phyloP scores from a whole-genome alignment of 768 basidiomycete genomes.

The Termitomyces sp. region DNA sequence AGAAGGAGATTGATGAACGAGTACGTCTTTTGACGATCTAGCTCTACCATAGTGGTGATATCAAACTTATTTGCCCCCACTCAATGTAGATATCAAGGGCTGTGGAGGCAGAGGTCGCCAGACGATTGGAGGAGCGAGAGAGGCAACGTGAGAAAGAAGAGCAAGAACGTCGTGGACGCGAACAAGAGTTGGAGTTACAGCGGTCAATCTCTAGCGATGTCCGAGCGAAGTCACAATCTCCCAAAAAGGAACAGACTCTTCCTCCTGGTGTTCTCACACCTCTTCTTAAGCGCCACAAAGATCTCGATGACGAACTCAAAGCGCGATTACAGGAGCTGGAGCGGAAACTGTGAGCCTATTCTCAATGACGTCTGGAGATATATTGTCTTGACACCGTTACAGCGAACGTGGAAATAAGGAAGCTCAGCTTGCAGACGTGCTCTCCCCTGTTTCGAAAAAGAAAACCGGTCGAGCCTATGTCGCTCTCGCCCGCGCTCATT shows the following conservation, averaged over 20 bases:
- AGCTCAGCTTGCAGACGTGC: conserved; percentile 51
- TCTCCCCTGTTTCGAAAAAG: conserved; percentile 75
- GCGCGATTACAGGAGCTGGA: conserved; percentile 65
- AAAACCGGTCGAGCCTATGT: conserved; percentile 82
- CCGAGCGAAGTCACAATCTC: conserved; percentile 29
- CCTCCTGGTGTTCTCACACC: conserved; percentile 58
- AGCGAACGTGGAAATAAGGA: conserved; percentile 66
- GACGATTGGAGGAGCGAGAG: conserved; percentile 55
- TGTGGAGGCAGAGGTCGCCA: conserved; percentile 71
- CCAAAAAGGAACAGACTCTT: conserved; percentile 33
- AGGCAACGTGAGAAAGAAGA: conserved; percentile 35
- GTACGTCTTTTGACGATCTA: conserved; percentile 32
- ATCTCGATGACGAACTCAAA: conserved; percentile 67
- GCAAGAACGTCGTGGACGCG: conserved; percentile 29
- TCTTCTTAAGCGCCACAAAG: conserved; percentile 59
- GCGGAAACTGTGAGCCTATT: conserved; percentile 59
- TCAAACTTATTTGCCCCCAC: conserved; percentile 19
- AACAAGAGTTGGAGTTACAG: conserved; percentile 26
- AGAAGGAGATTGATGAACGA: conserved; percentile 73
- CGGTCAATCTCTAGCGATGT: conserved; percentile 14
- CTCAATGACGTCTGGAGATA: conserved; percentile 1
- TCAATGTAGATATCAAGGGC: conserved; percentile 54
- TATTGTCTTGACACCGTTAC: background rate
- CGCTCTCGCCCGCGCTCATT: conserved; percentile 76
- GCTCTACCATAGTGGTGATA: background rate